Base-by-base conservation (phyloP, 495 filamentous ascomycete genomes). In the Trichoderma virens region DNA sequence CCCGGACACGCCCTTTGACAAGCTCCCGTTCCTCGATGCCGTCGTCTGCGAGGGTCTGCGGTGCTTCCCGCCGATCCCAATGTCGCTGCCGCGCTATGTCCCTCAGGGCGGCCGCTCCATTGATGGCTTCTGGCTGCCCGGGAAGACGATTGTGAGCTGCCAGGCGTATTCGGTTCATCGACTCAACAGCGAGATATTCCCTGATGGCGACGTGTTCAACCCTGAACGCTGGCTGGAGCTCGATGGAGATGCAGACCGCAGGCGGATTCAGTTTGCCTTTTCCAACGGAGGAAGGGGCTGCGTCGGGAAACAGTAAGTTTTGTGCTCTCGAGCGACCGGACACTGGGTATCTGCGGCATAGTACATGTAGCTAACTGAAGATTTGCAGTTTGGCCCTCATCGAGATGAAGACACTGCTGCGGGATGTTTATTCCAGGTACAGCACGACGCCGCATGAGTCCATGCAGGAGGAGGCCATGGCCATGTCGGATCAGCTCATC, bases 181-280 rank as follows among this genome's bases (percentile, higher is more conserved):
- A 45, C 72, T 84, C 9, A 79, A 87, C 65, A 68, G 76, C 28
- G 67, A 69, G 8, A 83, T 86, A 3, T 88, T 85, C 62, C 78
- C 81, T 0, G 71, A 85, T 0, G 81, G 83, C 0, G 77, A 85
- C 32, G 56, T 65, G 16, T 89, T 88, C 65, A 71, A 74, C 35
- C 87, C 88, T 8, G 86, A 88, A 62, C 76, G 88, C 47, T 90
- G 88, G 88, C 70, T 90, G 51, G 79, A 79, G 7, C 69, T 71
- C 27, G 65, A 80, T 25, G 83, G 80, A 2, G 74, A 76, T 41
- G 63, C 72, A 6, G 81, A 82, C 65, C 76, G 79, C 64, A 80
- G 80, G 61, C 70, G 73, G 60, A 70, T 75, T 8, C 78, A 80
- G 67, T 82, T 82, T 67, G 73, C 81, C 14, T 83, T 83, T 75